Conservation (phyloP, 345 rosid genomes). For the Eucalyptus viminalis region DNA sequence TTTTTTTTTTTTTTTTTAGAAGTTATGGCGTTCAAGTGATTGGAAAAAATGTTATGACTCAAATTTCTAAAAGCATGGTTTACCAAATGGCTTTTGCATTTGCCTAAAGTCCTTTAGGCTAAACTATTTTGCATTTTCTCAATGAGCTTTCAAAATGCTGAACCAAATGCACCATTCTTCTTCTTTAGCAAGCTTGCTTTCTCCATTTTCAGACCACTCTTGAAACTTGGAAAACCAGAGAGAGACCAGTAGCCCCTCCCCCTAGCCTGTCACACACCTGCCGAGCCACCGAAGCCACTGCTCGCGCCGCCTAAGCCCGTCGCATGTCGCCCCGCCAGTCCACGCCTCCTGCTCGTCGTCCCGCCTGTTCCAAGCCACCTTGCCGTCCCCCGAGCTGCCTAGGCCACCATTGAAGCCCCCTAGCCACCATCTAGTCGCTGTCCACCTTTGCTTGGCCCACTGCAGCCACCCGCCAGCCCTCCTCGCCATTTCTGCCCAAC, state of each 20-base stretch:
- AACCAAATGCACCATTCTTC: fast-evolving
- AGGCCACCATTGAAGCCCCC: too few species aligned
- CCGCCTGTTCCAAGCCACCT: fast-evolving
- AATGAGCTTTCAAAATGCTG: too few species aligned
- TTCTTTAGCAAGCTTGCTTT: too few species aligned
- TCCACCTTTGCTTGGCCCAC: fast-evolving
- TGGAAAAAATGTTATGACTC: background rate
- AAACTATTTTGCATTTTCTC: too few species aligned
- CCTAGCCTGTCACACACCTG: fast-evolving
- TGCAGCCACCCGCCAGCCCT: too few species aligned
- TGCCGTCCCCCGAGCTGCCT: fast-evolving
- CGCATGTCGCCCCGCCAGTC: fast-evolving
- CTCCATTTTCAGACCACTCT: too few species aligned
- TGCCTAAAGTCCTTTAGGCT: too few species aligned
- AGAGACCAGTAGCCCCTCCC: too few species aligned
- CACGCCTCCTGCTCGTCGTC: fast-evolving
- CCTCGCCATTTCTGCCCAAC: fast-evolving
- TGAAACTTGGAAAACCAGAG: too few species aligned
- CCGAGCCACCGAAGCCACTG: fast-evolving
- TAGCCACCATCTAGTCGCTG: fast-evolving
- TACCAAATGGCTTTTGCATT: too few species aligned
- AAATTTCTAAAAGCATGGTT: too few species aligned
- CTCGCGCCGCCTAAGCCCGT: fast-evolving
- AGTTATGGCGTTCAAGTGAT: background rate
- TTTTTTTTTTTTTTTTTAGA: too few species aligned